Conservation (phyloP, 202 grass and related monocot species). For the Saccharum hybrid region DNA sequence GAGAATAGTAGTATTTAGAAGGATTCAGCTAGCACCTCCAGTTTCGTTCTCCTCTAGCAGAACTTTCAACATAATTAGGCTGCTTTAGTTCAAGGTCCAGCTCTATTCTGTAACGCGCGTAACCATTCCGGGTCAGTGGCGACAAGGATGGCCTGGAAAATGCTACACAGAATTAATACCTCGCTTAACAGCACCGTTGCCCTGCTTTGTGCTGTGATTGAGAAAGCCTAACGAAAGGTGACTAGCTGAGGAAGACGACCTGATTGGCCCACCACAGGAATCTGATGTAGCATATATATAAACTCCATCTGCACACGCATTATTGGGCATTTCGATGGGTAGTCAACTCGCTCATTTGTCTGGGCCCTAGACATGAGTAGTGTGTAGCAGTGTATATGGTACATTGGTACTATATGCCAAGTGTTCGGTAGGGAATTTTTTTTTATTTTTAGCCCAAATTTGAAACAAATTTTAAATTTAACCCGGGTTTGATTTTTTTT, state of each 20-base stretch:
- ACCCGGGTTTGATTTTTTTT: too few relatives aligned
- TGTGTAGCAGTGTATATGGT: not conserved
- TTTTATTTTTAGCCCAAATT: too few relatives aligned
- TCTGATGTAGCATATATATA: constrained; percentile 18
- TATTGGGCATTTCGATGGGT: constrained; percentile 33
- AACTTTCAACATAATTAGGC: not conserved
- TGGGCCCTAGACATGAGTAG: not conserved
- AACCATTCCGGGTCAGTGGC: constrained; percentile 12
- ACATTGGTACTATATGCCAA: constrained; percentile 13
- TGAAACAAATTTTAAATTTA: too few relatives aligned
- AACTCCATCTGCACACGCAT: not conserved
- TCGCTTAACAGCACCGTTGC: not conserved
- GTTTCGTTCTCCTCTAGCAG: not conserved
- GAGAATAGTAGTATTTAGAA: not conserved
- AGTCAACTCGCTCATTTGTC: constrained; percentile 33
- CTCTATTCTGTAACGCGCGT: not conserved
- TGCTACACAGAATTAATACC: constrained; percentile 30
- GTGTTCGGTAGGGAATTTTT: constrained; percentile 3
- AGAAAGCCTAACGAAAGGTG: constrained; percentile 36
- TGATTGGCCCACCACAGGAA: constrained; percentile 28
- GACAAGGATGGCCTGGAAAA: constrained; percentile 29
- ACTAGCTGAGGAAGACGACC: not conserved
- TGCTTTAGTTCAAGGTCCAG: not conserved
- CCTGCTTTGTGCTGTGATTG: constrained; percentile 33
- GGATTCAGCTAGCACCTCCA: not conserved